These are phyloP conservation scores for Citrus hindsii DNA, from an alignment of 345 rosid genomes.

Conservation along the genomic window DNA sequence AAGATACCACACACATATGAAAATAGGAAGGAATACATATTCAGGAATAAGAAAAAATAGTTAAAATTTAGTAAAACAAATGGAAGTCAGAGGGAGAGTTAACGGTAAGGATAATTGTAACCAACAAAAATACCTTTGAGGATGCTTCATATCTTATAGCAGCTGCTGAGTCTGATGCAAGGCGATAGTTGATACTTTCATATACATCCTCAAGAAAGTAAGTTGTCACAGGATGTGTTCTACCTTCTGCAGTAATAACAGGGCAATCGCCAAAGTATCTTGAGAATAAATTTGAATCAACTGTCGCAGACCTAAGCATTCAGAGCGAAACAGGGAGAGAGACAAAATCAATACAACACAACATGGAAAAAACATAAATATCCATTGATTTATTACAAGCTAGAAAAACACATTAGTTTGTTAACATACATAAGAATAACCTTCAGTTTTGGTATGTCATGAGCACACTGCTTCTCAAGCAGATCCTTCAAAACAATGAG, in stretches of 20 bases:
- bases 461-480: conserved; percentile 72
- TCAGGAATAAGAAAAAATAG: not conserved
- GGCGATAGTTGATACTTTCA: conserved; percentile 59
- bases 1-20: not conserved
- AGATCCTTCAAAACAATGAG: conserved; percentile 87
- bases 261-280: conserved; percentile 88
- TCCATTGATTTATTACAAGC: not conserved
- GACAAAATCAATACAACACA: not conserved
- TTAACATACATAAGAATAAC: conserved; percentile 79
- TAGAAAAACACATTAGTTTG: conserved; percentile 8
- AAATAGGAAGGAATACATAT: not conserved
- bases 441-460: conserved; percentile 52
- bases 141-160: conserved; percentile 55
- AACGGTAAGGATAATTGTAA: not conserved
- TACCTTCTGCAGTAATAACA: conserved; percentile 80
- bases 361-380: not conserved
- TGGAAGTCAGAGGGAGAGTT: not conserved
- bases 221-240: conserved; percentile 79
- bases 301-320: conserved; percentile 86
- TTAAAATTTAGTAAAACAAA: conserved; percentile 1
- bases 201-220: conserved; percentile 85
- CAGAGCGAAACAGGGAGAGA: conserved; percentile 3
- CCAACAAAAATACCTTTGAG: conserved; percentile 42
- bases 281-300: conserved; percentile 79
- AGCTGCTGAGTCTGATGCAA: conserved; percentile 88